Conservation (phyloP, 2,329 filamentous ascomycete species). For the Sphaerostilbella broomeana region DNA sequence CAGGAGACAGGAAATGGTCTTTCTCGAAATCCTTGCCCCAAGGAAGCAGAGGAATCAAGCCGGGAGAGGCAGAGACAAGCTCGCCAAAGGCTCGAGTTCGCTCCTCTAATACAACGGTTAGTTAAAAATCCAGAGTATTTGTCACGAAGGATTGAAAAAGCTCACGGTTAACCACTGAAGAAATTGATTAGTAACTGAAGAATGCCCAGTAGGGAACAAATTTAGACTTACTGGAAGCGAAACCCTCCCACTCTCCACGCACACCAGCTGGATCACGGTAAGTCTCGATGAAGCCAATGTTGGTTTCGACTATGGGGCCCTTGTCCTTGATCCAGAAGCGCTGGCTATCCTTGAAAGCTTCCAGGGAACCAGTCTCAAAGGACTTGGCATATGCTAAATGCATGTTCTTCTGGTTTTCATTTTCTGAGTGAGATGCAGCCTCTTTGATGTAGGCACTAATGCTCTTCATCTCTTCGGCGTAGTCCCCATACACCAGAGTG, state of each 20-base stretch:
- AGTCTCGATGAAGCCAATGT: constrained; percentile 80
- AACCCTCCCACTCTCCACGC: constrained; percentile 79
- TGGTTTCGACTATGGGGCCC: constrained; percentile 70
- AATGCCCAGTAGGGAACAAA: background rate
- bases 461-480: constrained; percentile 62
- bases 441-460: constrained; percentile 61
- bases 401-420: constrained; percentile 69
- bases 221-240: constrained; percentile 51
- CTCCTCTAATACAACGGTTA: constrained; percentile 46
- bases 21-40: constrained; percentile 91
- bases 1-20: constrained; percentile 88
- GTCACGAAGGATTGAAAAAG: background rate
- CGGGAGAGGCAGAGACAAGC: constrained; percentile 73
- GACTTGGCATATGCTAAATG: constrained; percentile 67
- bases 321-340: constrained; percentile 78
- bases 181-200: constrained; percentile 16
- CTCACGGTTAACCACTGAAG: constrained; percentile 59
- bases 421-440: constrained; percentile 63
- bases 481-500: constrained; percentile 67
- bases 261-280: constrained; percentile 78
- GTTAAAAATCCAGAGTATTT: background rate
- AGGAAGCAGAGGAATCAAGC: constrained; percentile 80
- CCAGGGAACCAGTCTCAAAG: constrained; percentile 66
- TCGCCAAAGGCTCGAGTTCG: constrained; percentile 81
- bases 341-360: constrained; percentile 75